phyloP scores from a whole-genome alignment of 192 early-diverging fungal genomes.

The Entomortierella parvispora region DNA sequence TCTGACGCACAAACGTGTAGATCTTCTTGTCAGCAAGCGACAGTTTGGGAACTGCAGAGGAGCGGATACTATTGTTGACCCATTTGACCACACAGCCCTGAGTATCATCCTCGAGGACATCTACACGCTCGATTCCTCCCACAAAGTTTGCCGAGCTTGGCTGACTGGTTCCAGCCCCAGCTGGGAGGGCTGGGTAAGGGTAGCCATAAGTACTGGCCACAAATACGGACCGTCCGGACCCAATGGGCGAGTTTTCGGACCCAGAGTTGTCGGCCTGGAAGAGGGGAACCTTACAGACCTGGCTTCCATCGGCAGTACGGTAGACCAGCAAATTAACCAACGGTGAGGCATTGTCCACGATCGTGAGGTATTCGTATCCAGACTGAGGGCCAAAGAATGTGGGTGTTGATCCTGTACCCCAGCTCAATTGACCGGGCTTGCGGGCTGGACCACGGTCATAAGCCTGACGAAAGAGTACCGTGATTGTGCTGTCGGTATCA shows the following conservation, averaged over 20 bases:
- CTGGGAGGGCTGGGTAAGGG: constrained; percentile 31
- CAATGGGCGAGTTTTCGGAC: constrained; percentile 33
- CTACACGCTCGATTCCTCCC: constrained; percentile 33
- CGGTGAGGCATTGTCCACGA: constrained; percentile 36
- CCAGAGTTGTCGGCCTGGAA: constrained; percentile 32
- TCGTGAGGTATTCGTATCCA: constrained; percentile 21
- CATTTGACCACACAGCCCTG: constrained; percentile 28
- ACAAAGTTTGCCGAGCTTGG: constrained; percentile 27
- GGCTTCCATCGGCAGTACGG: constrained; percentile 25
- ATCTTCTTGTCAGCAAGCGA: constrained; percentile 31
- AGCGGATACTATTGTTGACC: constrained; percentile 36
- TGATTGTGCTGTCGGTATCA: constrained; percentile 20
- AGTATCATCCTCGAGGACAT: constrained; percentile 30
- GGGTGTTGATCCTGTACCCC: constrained; percentile 31
- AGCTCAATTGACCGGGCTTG: constrained; percentile 33
- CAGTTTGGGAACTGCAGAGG: constrained; percentile 26
- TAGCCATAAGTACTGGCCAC: constrained; percentile 29
- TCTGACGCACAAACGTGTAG: constrained; percentile 34
- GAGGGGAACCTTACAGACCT: constrained; percentile 25
- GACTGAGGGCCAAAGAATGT: constrained; percentile 35
- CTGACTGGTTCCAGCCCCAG: constrained; percentile 18
- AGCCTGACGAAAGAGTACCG: constrained; percentile 19
- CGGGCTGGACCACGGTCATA: constrained; percentile 35
- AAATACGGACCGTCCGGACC: constrained; percentile 23
- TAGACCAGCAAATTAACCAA: constrained; percentile 34